phyloP scores from a whole-genome alignment of 192 early-diverging fungal genomes.

The Phlyctochytrium arcticum region DNA sequence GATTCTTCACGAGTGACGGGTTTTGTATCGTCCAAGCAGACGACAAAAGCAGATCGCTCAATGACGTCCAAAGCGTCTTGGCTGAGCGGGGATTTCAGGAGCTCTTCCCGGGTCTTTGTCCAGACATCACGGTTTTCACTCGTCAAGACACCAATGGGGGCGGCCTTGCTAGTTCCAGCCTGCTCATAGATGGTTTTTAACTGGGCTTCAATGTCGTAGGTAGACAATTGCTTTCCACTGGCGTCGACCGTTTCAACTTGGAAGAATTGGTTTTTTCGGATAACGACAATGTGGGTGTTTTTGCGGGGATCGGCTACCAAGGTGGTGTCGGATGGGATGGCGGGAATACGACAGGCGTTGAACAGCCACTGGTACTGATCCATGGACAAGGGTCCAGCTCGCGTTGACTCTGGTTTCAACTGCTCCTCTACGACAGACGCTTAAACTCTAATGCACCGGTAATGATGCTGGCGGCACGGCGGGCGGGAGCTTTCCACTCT shows the following conservation, averaged over 20 bases:
- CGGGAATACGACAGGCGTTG: slow-evolving; percentile 89
- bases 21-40: slow-evolving; percentile 84
- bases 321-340: slow-evolving; percentile 79
- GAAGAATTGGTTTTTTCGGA: slow-evolving; percentile 91
- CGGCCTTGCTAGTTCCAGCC: slow-evolving; percentile 64
- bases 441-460: slow-evolving; percentile 90
- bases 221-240: slow-evolving; percentile 75
- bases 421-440: slow-evolving; percentile 63
- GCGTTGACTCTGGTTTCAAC: slow-evolving; percentile 79
- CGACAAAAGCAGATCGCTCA: slow-evolving; percentile 79
- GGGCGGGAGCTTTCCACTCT: slow-evolving; percentile 66
- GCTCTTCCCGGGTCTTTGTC: slow-evolving; percentile 74
- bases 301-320: slow-evolving; percentile 62
- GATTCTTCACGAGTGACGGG: slow-evolving; percentile 87
- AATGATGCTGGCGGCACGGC: slow-evolving; percentile 84
- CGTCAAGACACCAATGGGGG: slow-evolving; percentile 82
- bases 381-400: slow-evolving; percentile 76
- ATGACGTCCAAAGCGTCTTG: slow-evolving; percentile 71
- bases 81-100: slow-evolving; percentile 68
- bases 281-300: slow-evolving; percentile 82
- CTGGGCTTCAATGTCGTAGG: slow-evolving; percentile 79
- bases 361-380: slow-evolving; percentile 96
- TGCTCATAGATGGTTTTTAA: slow-evolving; percentile 60
- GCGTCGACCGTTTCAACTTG: slow-evolving; percentile 62
- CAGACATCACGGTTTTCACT: slow-evolving; percentile 93